Evolutionary conservation across 306 rosid genomes (phyloP).

Genomic region (Inga leiocalycina): DNA sequence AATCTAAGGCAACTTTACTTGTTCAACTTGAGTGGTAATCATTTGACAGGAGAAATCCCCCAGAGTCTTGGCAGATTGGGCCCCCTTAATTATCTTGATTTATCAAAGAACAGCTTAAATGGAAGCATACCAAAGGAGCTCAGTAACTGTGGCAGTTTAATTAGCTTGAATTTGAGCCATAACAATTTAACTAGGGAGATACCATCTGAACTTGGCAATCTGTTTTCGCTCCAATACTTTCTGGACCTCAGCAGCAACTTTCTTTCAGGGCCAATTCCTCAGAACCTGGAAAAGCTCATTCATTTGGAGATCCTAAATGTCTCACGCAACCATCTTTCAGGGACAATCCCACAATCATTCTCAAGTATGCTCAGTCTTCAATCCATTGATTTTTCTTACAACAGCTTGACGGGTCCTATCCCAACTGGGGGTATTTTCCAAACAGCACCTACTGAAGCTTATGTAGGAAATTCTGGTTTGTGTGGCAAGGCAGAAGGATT

Average conservation of each 20-base stretch:
- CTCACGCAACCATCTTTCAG: slow-evolving; percentile 62
- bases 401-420: slow-evolving; percentile 56
- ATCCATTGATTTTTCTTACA: slow-evolving; percentile 62
- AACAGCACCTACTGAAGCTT: slow-evolving; percentile 42
- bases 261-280: slow-evolving; percentile 55
- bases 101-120: slow-evolving; percentile 51
- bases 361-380: slow-evolving; percentile 44
- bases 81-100: slow-evolving; percentile 44
- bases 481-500: slow-evolving; percentile 56
- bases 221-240: slow-evolving; percentile 33
- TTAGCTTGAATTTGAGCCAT: slow-evolving; percentile 56
- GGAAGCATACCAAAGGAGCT: slow-evolving; percentile 54
- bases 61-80: slow-evolving; percentile 34
- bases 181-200: slow-evolving; percentile 51
- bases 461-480: slow-evolving; percentile 55
- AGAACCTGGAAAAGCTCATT: slow-evolving; percentile 45
- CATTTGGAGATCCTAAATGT: slow-evolving; percentile 56
- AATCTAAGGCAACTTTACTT: slow-evolving; percentile 37
- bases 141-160: slow-evolving; percentile 27
- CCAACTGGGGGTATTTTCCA: slow-evolving; percentile 45
- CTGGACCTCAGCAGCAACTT: slow-evolving; percentile 70
- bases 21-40: slow-evolving; percentile 59
- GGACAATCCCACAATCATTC: slow-evolving; percentile 54
- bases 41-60: slow-evolving; percentile 53
- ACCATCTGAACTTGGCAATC: slow-evolving; percentile 57